Evolutionary conservation across 352 stramenopile genomes (phyloP), one percentile per base, ranked within the genome.

Genomic region (Phytopythium mirpurense): DNA sequence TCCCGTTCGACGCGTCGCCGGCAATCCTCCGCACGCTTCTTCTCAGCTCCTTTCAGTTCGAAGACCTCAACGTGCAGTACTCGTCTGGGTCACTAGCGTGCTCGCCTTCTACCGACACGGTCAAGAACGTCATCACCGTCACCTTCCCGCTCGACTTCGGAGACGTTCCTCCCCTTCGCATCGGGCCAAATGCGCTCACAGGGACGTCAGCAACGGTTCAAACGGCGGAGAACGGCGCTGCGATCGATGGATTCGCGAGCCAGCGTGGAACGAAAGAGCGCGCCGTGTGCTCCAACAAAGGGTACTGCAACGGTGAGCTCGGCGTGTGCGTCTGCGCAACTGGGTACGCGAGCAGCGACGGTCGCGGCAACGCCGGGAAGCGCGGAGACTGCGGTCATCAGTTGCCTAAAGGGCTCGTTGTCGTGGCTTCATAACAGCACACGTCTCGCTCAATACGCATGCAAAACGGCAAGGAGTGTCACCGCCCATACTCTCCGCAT

Each of bases 241-340:
- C 32, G 6, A 68, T 89, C n/a, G 56, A 53, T 18, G 65, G 65
- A 1, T 51, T 83, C 9, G 7, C 48, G 38, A 81, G 74, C 34
- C 66, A 83, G 27, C 70, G 67, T 7, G 92, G 92, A 8, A 98
- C 88, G 0, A 97, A 96, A 58, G 92, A 98, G 56, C 83, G 88
- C 51, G 69, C 56, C 5, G 60, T 87, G 9, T 98, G 92, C 68
- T 90, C 88, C 10, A 95, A 93, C 64, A 83, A 86, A 52, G 92
- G 92, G 9, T 66, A 79, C 37, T 98, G 92, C 67, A 78, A 98
- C 53, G 65, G 67, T 41, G 58, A 65, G 1, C 65, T 57, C 10
- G 82, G 78, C 0, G 59, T 68, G 10, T 92, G 82, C 54, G 43
- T 60, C 6, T 92, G 82, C 35, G 59, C 59, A 0, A 43, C 59